Evolutionary conservation across 2,329 filamentous ascomycete species (phyloP).

Genomic region (Aspergillus sp.): DNA sequence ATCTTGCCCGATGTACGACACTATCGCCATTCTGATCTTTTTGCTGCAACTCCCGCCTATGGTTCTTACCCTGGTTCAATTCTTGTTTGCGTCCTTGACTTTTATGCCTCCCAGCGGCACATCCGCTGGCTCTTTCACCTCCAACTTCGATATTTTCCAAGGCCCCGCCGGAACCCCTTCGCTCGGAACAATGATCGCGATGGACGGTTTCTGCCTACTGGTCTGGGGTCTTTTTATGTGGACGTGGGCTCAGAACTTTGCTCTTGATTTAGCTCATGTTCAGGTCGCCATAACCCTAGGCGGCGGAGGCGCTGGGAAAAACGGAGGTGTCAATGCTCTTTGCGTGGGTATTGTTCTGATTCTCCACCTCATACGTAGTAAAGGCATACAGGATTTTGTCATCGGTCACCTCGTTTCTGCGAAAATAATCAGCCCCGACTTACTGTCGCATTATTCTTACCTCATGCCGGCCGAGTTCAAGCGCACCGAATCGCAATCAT

Average conservation of each 20-base stretch:
- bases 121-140: slow-evolving; percentile 71
- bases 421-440: slow-evolving; percentile 44
- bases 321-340: slow-evolving; percentile 46
- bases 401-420: slow-evolving; percentile 45
- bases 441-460: slow-evolving; percentile 44
- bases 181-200: slow-evolving; percentile 76
- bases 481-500: slow-evolving; percentile 41
- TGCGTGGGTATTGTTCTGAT: slow-evolving; percentile 48
- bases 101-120: slow-evolving; percentile 83
- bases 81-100: slow-evolving; percentile 87
- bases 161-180: slow-evolving; percentile 83
- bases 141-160: slow-evolving; percentile 88
- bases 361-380: slow-evolving; percentile 47
- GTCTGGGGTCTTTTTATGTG: slow-evolving; percentile 81
- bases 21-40: slow-evolving; percentile 93
- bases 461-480: slow-evolving; percentile 46
- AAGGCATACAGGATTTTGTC: slow-evolving; percentile 52
- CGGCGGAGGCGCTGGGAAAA: slow-evolving; percentile 63
- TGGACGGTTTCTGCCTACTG: slow-evolving; percentile 79
- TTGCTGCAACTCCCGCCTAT: slow-evolving; percentile 89
- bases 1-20: slow-evolving; percentile 89
- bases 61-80: slow-evolving; percentile 83
- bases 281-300: slow-evolving; percentile 90
- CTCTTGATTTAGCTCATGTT: slow-evolving; percentile 86
- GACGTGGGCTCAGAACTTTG: slow-evolving; percentile 82